A percentile compares a stretch with the other conserved stretches of the same genome.
These are phyloP conservation scores for Geoglossum glabrum DNA, from an alignment of 495 filamentous ascomycete genomes.

Conservation along the genomic window DNA sequence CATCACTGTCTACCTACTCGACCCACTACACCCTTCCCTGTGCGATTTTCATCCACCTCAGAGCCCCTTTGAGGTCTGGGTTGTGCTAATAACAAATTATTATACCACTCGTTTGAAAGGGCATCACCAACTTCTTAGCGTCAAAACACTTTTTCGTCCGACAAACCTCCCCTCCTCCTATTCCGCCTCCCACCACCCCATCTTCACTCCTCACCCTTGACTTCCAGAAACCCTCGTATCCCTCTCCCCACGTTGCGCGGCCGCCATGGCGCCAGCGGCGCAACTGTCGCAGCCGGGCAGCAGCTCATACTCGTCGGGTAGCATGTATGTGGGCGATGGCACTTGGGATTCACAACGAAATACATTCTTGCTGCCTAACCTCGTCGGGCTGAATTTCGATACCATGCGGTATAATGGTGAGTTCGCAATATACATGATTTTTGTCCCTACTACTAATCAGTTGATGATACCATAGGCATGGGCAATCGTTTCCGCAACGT, in stretches of 20 bases:
- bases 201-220: background rate
- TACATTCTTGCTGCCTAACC: constrained; percentile 71
- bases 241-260: background rate
- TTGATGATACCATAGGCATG: constrained; percentile 40
- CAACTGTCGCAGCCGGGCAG: constrained; percentile 54
- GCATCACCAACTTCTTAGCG: background rate
- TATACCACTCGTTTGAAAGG: background rate
- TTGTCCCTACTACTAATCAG: background rate
- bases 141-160: background rate
- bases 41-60: background rate
- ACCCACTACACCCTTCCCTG: background rate
- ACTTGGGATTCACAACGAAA: constrained; percentile 76
- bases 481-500: constrained; percentile 67
- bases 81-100: background rate
- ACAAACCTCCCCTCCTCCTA: background rate
- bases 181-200: background rate
- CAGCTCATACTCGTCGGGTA: constrained; percentile 65
- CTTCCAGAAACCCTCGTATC: background rate
- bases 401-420: constrained; percentile 93
- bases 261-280: background rate
- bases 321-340: constrained; percentile 71
- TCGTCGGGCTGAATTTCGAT: constrained; percentile 71
- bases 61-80: background rate
- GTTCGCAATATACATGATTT: constrained; percentile 10
- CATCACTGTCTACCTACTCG: background rate